phyloP scores from a whole-genome alignment of 2,329 filamentous ascomycete species.

The Aspergillus melleus region DNA sequence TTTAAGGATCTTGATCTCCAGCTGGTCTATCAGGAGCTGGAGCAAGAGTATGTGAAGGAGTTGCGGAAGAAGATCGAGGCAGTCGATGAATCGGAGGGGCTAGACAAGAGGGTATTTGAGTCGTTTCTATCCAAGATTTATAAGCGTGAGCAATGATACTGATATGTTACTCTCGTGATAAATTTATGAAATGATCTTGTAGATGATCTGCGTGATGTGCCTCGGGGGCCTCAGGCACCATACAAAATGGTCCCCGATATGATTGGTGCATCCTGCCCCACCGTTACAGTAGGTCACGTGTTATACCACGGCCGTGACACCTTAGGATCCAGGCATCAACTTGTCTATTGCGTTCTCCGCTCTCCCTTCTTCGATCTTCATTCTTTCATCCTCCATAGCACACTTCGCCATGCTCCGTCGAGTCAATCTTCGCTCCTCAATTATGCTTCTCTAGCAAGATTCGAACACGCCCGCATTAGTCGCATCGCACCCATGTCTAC shows the following conservation, averaged over 20 bases:
- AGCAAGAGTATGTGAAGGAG: slow-evolving; percentile 81
- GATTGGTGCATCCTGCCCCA: too few species aligned
- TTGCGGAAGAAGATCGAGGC: slow-evolving; percentile 72
- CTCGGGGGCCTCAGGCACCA: too few species aligned
- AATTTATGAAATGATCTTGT: too few species aligned
- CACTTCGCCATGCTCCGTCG: neutral
- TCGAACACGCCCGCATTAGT: neutral
- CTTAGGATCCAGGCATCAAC: neutral
- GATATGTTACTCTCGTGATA: too few species aligned
- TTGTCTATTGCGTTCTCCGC: neutral
- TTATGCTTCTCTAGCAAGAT: neutral
- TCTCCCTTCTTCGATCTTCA: neutral
- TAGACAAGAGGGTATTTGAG: slow-evolving; percentile 90
- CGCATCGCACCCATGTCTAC: slow-evolving; percentile 63
- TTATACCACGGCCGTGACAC: too few species aligned
- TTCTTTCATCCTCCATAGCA: neutral
- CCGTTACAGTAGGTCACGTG: neutral
- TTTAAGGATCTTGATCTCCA: slow-evolving; percentile 84
- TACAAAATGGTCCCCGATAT: slow-evolving; percentile 28
- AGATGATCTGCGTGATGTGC: too few species aligned
- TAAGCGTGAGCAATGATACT: slow-evolving; percentile 58
- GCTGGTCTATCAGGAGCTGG: slow-evolving; percentile 80
- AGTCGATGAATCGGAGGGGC: slow-evolving; percentile 80
- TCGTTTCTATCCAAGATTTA: slow-evolving; percentile 90
- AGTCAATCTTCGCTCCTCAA: neutral